These are phyloP conservation scores for Phytophthora cryptogea DNA, from an alignment of 352 stramenopile species.

Conservation along the genomic window DNA sequence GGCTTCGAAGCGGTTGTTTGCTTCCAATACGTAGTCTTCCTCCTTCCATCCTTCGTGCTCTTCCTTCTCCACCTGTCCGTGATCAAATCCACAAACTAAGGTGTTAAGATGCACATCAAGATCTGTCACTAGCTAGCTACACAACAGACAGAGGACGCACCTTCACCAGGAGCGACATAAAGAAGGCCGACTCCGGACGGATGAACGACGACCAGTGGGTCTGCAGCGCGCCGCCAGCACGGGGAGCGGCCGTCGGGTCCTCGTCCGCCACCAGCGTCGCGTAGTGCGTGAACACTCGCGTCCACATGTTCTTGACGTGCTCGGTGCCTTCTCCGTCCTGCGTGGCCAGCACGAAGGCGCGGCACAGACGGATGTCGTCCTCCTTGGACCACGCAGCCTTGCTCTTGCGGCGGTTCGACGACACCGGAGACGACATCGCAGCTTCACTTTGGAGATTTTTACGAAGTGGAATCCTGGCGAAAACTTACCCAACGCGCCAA, in stretches of 20 bases:
- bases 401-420: conserved; percentile 26
- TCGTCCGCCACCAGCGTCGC: conserved; percentile 20
- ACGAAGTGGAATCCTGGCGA: conserved; percentile 22
- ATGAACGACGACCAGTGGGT: conserved; percentile 42
- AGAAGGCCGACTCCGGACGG: conserved; percentile 32
- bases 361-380: conserved; percentile 36
- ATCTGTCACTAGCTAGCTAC: background rate
- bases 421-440: conserved; percentile 22
- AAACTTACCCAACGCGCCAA: conserved; percentile 8
- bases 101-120: background rate
- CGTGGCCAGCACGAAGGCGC: conserved; percentile 34
- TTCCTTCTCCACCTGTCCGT: conserved; percentile 28
- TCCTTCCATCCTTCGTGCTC: conserved; percentile 30
- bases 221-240: conserved; percentile 31
- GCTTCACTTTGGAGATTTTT: conserved; percentile 1
- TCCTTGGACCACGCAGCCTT: conserved; percentile 36
- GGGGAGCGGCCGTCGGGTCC: conserved; percentile 21
- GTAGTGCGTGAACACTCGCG: conserved; percentile 30
- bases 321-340: conserved; percentile 31
- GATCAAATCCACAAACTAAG: background rate
- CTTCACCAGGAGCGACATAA: conserved; percentile 29
- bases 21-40: conserved; percentile 23
- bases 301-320: conserved; percentile 41
- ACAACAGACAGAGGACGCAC: conserved; percentile 1
- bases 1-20: conserved; percentile 21